A percentile compares a stretch with the other conserved stretches of the same genome.
These are phyloP conservation scores for Kwoniella newhampshirensis DNA, from an alignment of 768 basidiomycete genomes.

Conservation along the genomic window DNA sequence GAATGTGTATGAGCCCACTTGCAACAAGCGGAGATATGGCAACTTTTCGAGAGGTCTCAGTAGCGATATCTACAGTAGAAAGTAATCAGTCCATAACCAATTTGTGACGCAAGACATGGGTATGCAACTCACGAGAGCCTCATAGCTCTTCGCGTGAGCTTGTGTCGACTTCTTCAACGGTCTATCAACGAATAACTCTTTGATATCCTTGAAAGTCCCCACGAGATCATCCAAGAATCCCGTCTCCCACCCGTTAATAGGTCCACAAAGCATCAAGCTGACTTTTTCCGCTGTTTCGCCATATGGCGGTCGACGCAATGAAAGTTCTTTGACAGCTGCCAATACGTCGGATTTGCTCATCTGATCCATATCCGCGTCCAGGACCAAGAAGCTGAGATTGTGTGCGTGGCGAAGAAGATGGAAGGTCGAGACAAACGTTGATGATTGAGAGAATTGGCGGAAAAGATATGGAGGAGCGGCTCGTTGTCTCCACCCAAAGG, in stretches of 20 bases:
- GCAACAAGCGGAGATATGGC: conserved; percentile 42
- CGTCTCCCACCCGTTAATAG: conserved; percentile 44
- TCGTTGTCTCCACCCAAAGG: conserved; percentile 51
- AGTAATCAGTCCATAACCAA: not conserved
- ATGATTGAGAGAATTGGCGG: conserved; percentile 38
- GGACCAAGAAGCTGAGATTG: conserved; percentile 40
- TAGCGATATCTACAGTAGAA: conserved; percentile 26
- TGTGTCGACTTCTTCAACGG: conserved; percentile 38
- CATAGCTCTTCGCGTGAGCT: conserved; percentile 28
- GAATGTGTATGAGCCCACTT: conserved; percentile 48
- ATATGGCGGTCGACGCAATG: conserved; percentile 25
- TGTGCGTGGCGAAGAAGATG: conserved; percentile 44
- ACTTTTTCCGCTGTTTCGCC: conserved; percentile 32
- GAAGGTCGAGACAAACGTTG: conserved; percentile 45
- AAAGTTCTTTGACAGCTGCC: conserved; percentile 31
- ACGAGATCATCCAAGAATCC: conserved; percentile 39
- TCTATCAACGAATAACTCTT: conserved; percentile 50
- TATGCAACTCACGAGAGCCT: conserved; percentile 36
- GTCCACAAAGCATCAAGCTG: conserved; percentile 48
- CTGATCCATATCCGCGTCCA: conserved; percentile 50
- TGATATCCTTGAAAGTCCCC: conserved; percentile 34
- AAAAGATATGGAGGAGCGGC: conserved; percentile 39
- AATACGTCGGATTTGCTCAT: conserved; percentile 35
- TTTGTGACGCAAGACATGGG: not conserved
- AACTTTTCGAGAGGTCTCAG: conserved; percentile 33